Base-by-base conservation (phyloP, 2,329 filamentous ascomycete genomes). In the Incumbomyces lentus region DNA sequence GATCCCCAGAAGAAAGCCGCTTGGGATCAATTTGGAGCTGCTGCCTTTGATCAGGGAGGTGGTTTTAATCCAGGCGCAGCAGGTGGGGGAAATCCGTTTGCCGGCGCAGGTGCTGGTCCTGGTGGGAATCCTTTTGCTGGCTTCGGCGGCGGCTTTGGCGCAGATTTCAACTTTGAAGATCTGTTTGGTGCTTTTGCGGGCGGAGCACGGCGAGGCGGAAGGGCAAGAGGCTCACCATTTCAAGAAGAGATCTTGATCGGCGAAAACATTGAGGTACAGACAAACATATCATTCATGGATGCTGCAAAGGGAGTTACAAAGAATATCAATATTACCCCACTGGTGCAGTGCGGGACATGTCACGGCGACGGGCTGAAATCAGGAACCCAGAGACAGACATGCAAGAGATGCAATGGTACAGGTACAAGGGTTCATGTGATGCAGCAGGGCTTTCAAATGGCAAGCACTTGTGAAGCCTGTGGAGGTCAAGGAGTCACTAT, bases 381-480 rank as follows among this genome's bases (percentile, higher is more conserved):
- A 49, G 90, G 90, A 10, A 77, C 82, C 11, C 80, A 84, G 64
- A 75, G 81, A 56, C 72, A 78, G 18, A 71, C 80, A 51, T 98
- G 92, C 67, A 81, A 80, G 62, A 71, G 76, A 44, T 98, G 92
- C 63, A 82, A 84, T 51, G 92, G 92, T 13, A 87, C 87, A 1
- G 92, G 92, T 42, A 86, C 84, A 32, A 76, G 86, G 47, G 82
- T 96, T 40, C 87, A 94, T 64, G 83, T 87, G 60, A 84, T 95
- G 76, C 81, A 86, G 57, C 88, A 88, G 45, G 89, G 88, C 18
- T 96, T 98, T 69, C 90, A 96, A 69, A 90, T 98, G 82, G 86
- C 86, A 3, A 86, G 86, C 51, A 93, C 88, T 1, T 98, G 92
- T 65, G 74, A 77, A 16, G 69, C 79, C 31, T 98, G 92, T 63